phyloP scores from a whole-genome alignment of 2,329 filamentous ascomycete species.

The Microsporum ferrugineum region DNA sequence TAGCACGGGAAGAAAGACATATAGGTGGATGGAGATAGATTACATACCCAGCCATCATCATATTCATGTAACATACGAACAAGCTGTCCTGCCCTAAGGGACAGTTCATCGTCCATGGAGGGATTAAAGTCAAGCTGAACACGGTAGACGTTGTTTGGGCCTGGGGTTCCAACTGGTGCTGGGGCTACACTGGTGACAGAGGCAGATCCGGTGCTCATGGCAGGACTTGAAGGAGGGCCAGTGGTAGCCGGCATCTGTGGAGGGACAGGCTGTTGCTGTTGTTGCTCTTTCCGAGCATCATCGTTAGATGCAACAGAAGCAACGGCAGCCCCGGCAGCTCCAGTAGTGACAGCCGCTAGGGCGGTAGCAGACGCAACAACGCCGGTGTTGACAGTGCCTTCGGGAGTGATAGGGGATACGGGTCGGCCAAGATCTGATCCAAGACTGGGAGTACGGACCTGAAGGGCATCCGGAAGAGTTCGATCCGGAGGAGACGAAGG shows the following conservation, averaged over 20 bases:
- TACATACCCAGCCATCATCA: constrained; percentile 90
- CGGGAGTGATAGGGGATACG: constrained; percentile 23
- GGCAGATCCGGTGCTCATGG: constrained; percentile 17
- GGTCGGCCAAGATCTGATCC: constrained; percentile 34
- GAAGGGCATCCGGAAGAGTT: constrained; percentile 8
- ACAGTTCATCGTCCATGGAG: constrained; percentile 84
- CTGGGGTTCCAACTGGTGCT: constrained; percentile 46
- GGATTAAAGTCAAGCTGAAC: constrained; percentile 91
- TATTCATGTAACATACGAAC: constrained; percentile 90
- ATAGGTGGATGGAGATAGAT: not conserved
- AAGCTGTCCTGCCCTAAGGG: constrained; percentile 66
- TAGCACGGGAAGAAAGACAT: constrained; percentile 22
- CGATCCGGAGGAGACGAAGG: constrained; percentile 16
- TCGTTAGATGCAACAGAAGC: constrained; percentile 15
- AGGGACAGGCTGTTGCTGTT: not conserved
- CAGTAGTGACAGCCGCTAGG: constrained; percentile 29
- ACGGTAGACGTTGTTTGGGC: constrained; percentile 64
- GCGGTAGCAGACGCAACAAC: constrained; percentile 33
- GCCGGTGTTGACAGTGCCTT: constrained; percentile 25
- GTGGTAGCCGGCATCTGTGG: constrained; percentile 14
- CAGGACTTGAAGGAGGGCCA: constrained; percentile 19
- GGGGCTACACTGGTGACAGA: constrained; percentile 43
- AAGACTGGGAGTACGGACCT: constrained; percentile 28
- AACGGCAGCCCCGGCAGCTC: constrained; percentile 16
- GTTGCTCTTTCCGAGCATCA: constrained; percentile 15